Evolutionary conservation across 257 asterid species (phyloP).

Genomic region (Solanum raphanifolium): DNA sequence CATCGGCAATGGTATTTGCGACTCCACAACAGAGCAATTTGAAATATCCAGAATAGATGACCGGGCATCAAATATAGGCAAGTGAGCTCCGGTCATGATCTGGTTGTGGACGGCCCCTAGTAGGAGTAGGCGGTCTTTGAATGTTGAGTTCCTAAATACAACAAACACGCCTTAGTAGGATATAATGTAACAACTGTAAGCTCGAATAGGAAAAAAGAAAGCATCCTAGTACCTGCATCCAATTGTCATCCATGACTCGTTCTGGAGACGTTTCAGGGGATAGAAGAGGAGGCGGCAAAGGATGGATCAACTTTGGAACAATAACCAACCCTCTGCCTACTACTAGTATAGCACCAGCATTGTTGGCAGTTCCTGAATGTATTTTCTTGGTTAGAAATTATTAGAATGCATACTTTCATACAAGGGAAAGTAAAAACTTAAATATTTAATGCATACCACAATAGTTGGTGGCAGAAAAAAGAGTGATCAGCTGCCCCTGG

Average conservation of each 20-base stretch:
- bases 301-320: conserved; percentile 93
- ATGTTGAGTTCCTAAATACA: conserved; percentile 79
- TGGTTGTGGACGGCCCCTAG: conserved; percentile 96
- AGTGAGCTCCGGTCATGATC: conserved; percentile 82
- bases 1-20: neutral
- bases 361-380: conserved; percentile 83
- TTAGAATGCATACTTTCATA: neutral
- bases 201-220: neutral
- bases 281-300: conserved; percentile 89
- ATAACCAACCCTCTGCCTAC: conserved; percentile 91
- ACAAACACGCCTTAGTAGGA: neutral
- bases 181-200: neutral
- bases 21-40: neutral
- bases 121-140: conserved; percentile 98
- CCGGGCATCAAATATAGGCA: conserved; percentile 54
- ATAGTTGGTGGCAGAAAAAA: conserved; percentile 97
- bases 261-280: conserved; percentile 98
- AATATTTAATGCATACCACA: conserved; percentile 51
- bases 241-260: conserved; percentile 60
- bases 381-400: conserved; percentile 6
- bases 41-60: neutral
- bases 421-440: neutral
- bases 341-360: conserved; percentile 95
- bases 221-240: conserved; percentile 81
- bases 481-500: conserved; percentile 95